These are phyloP conservation scores for Fusarium austroafricanum DNA, from an alignment of 2,329 filamentous ascomycete genomes.

Conservation along the genomic window DNA sequence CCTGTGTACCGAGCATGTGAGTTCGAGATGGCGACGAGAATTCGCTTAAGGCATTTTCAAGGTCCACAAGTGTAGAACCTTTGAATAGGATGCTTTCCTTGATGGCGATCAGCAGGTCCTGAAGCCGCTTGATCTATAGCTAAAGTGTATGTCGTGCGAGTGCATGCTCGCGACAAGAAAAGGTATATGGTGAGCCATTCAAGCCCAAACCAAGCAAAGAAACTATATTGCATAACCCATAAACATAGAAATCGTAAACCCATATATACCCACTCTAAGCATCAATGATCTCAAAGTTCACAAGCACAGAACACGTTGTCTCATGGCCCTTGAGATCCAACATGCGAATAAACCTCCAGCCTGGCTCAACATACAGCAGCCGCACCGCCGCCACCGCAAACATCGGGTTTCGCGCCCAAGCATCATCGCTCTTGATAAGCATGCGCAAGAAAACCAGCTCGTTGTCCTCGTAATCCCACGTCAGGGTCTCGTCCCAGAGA, in stretches of 20 bases:
- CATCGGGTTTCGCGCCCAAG: constrained; percentile 70
- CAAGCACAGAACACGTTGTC: constrained; percentile 70
- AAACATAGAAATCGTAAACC: constrained; percentile 9
- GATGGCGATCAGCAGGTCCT: neutral
- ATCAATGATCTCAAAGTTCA: constrained; percentile 69
- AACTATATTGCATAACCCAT: neutral
- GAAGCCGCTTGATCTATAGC: neutral
- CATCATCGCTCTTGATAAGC: constrained; percentile 74
- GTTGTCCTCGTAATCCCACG: constrained; percentile 76
- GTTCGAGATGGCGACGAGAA: too few species aligned
- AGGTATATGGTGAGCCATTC: neutral
- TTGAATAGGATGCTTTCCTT: too few species aligned
- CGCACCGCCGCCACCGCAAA: constrained; percentile 71
- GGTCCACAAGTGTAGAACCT: neutral
- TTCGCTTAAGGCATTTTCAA: too few species aligned
- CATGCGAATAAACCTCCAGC: constrained; percentile 74
- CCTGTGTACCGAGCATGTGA: too few species aligned
- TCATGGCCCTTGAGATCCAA: constrained; percentile 73
- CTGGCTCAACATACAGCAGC: constrained; percentile 64
- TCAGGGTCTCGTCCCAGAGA: constrained; percentile 72
- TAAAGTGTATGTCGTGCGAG: neutral
- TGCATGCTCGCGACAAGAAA: neutral
- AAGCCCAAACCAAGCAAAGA: neutral
- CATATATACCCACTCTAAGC: constrained; percentile 24
- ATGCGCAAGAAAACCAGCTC: constrained; percentile 73